Evolutionary conservation across 2,329 filamentous ascomycete genomes (phyloP).

Genomic region (Fusarium pseudoanthophilum): DNA sequence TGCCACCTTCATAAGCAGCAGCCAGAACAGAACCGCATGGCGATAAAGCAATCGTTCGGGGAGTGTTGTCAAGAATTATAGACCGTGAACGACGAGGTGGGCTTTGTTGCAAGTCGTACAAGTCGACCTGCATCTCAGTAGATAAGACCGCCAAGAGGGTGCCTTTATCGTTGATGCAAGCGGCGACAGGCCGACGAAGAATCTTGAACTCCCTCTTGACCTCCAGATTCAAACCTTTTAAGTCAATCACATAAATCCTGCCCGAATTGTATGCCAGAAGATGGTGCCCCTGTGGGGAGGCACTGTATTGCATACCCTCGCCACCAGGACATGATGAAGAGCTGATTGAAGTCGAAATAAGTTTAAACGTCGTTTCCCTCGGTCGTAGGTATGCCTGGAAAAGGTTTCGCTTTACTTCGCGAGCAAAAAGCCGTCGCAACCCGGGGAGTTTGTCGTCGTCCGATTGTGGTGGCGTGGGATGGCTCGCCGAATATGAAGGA

Average conservation of each 20-base stretch:
- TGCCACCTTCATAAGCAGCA: conserved; percentile 86
- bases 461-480: conserved; percentile 53
- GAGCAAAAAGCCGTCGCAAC: conserved; percentile 73
- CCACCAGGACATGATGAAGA: conserved; percentile 85
- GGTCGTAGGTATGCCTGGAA: conserved; percentile 82
- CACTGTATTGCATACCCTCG: conserved; percentile 85
- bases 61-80: conserved; percentile 80
- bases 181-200: conserved; percentile 76
- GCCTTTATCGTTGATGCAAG: conserved; percentile 83
- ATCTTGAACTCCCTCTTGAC: conserved; percentile 85
- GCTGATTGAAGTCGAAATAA: conserved; percentile 86
- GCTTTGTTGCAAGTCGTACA: conserved; percentile 76
- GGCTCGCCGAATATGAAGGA: conserved; percentile 66
- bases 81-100: conserved; percentile 78
- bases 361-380: conserved; percentile 75
- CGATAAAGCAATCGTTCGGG: conserved; percentile 81
- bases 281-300: conserved; percentile 79
- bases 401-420: conserved; percentile 78
- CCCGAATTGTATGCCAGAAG: conserved; percentile 87
- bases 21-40: conserved; percentile 85
- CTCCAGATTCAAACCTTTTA: conserved; percentile 66
- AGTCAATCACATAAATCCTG: conserved; percentile 81
- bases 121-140: conserved; percentile 83
- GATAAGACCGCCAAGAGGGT: conserved; percentile 81
- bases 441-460: conserved; percentile 64